phyloP scores from a whole-genome alignment of 352 stramenopile species.

The Phytophthora syringae region DNA sequence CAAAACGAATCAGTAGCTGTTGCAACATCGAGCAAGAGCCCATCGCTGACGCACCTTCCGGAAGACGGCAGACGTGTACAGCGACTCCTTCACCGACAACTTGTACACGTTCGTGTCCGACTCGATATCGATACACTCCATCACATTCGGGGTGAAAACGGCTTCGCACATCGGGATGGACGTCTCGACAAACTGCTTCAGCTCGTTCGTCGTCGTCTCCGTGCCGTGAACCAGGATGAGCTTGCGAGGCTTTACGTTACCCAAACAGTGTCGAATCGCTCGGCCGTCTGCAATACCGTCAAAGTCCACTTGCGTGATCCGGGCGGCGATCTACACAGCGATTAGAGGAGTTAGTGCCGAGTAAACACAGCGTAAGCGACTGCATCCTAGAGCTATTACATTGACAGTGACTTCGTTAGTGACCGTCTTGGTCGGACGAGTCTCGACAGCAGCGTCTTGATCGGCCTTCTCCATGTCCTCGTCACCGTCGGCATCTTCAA shows the following conservation, averaged over 20 bases:
- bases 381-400: slow-evolving; percentile 34
- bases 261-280: slow-evolving; percentile 88
- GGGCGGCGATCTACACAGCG: slow-evolving; percentile 65
- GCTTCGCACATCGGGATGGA: slow-evolving; percentile 87
- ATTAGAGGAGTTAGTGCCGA: slow-evolving; percentile 5
- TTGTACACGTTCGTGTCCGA: slow-evolving; percentile 93
- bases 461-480: slow-evolving; percentile 77
- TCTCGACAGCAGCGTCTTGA: slow-evolving; percentile 62
- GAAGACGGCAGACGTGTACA: slow-evolving; percentile 87
- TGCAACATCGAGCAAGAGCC: background rate
- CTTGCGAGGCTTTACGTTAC: slow-evolving; percentile 90
- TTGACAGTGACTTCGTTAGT: slow-evolving; percentile 70
- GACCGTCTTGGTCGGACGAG: slow-evolving; percentile 83
- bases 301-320: slow-evolving; percentile 86
- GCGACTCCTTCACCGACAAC: slow-evolving; percentile 83
- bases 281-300: slow-evolving; percentile 83
- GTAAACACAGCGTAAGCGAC: background rate
- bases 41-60: slow-evolving; percentile 60
- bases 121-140: slow-evolving; percentile 92
- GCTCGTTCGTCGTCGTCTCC: slow-evolving; percentile 75
- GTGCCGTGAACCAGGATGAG: slow-evolving; percentile 89
- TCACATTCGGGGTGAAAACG: slow-evolving; percentile 86
- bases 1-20: slow-evolving; percentile 8
- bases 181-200: slow-evolving; percentile 86
- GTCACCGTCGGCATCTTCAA: slow-evolving; percentile 65